phyloP scores from a whole-genome alignment of 1,139 yeast species.

The Hyphopichia burtonii region DNA sequence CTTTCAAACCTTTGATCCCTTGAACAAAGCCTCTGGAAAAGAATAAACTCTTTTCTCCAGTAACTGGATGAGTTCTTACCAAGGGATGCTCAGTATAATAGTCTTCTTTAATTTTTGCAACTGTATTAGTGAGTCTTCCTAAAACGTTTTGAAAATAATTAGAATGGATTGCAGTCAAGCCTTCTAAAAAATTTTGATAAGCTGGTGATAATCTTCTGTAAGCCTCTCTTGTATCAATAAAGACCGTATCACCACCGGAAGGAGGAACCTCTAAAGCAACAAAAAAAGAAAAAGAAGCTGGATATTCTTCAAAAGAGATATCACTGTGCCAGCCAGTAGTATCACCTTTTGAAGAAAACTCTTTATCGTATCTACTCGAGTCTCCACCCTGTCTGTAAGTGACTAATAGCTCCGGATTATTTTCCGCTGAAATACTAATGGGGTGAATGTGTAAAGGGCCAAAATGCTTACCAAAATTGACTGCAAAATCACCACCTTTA shows the following conservation, averaged over 20 bases:
- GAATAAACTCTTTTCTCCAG: constrained; percentile 24
- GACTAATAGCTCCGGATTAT: constrained; percentile 27
- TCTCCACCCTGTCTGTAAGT: constrained; percentile 31
- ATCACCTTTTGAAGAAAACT: constrained; percentile 18
- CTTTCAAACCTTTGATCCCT: constrained; percentile 22
- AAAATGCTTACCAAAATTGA: constrained; percentile 27
- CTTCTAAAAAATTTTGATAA: constrained; percentile 25
- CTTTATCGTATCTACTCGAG: constrained; percentile 17
- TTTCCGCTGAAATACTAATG: constrained; percentile 23
- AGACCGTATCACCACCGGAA: constrained; percentile 35
- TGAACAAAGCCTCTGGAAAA: constrained; percentile 22
- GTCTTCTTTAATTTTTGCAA: constrained; percentile 19
- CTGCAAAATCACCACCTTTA: constrained; percentile 28
- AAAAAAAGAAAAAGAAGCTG: constrained; percentile 29
- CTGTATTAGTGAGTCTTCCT: constrained; percentile 13
- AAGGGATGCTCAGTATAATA: constrained; percentile 27
- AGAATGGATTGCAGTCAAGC: constrained; percentile 25
- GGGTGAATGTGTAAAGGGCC: constrained; percentile 36
- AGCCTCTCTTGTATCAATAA: constrained; percentile 31
- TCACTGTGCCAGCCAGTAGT: constrained; percentile 32
- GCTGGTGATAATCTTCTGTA: constrained; percentile 30
- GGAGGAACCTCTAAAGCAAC: constrained; percentile 32
- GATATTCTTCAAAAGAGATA: constrained; percentile 30
- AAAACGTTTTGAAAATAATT: constrained; percentile 21
- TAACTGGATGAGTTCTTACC: constrained; percentile 29